phyloP scores from a whole-genome alignment of 2,329 filamentous ascomycete genomes.

The Arachnomyces sp. region DNA sequence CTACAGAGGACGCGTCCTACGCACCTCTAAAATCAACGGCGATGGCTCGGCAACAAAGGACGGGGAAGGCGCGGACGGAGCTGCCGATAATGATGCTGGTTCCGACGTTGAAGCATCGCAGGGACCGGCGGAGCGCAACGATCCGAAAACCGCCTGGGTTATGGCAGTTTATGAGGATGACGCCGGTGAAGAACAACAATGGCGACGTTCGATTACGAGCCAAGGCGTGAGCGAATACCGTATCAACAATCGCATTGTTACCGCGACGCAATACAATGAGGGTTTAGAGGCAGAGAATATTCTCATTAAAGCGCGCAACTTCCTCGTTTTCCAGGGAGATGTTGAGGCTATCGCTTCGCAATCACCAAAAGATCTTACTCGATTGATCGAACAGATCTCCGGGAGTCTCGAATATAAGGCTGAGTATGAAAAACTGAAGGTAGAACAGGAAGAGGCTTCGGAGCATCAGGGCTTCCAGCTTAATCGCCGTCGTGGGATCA shows the following conservation, averaged over 20 bases:
- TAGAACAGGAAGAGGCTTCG: slow-evolving; percentile 73
- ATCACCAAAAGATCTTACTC: slow-evolving; percentile 85
- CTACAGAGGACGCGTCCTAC: slow-evolving; percentile 88
- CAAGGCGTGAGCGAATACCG: slow-evolving; percentile 88
- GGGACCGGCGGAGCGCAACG: slow-evolving; percentile 56
- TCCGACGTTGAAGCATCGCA: slow-evolving; percentile 55
- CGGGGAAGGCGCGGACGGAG: slow-evolving; percentile 48
- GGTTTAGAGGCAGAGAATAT: slow-evolving; percentile 91
- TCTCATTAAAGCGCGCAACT: slow-evolving; percentile 94
- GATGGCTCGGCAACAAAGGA: slow-evolving; percentile 64
- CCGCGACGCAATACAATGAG: slow-evolving; percentile 86
- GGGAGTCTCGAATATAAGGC: slow-evolving; percentile 90
- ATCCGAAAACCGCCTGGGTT: slow-evolving; percentile 94
- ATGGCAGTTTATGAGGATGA: slow-evolving; percentile 99
- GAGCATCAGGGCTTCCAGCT: slow-evolving; percentile 87
- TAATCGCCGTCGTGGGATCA: slow-evolving; percentile 83
- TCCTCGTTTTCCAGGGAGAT: slow-evolving; percentile 96
- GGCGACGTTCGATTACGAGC: slow-evolving; percentile 91
- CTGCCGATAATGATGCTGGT: slow-evolving; percentile 54
- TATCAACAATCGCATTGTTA: slow-evolving; percentile 87
- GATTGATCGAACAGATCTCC: slow-evolving; percentile 94
- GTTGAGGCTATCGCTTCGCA: slow-evolving; percentile 95
- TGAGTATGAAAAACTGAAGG: slow-evolving; percentile 87
- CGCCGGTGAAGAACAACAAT: slow-evolving; percentile 85
- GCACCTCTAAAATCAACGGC: slow-evolving; percentile 85